Evolutionary conservation across 371 early-diverging fungal species (phyloP), one percentile per base, ranked within the genome.

Genomic region (Mortierella sp.): DNA sequence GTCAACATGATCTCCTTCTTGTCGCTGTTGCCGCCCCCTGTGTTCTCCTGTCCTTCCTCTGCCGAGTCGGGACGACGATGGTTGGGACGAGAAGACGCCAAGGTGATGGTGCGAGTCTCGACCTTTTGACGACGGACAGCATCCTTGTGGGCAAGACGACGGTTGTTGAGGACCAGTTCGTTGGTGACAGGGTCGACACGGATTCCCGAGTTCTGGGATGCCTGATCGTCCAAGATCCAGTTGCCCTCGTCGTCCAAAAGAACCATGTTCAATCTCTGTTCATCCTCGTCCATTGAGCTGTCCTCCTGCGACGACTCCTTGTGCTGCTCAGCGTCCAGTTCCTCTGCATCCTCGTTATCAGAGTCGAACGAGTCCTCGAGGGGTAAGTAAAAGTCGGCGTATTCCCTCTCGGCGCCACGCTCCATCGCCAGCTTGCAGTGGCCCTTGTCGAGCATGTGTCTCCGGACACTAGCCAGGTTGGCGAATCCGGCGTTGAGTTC

Each of bases 371-470:
- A 39, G 9, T 86, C 78, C 41, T 79, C 74, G 63, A n/a, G n/a
- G n/a, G 90, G 88, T 69, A 90, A 89, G 80, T 94, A 93, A 68
- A 90, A 92, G 29, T 91, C 92, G 7, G 85, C 87, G 63, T 89
- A 73, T 67, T 93, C 93, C 22, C 83, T 63, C 64, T 91, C 92
- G 14, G 85, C 90, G 0, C 88, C 92, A 65, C 88, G 87, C 63
- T 92, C 93, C 81, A 90, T 90, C 13, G 71, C 63, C 16, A 93
- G 85, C 74, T 93, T 93, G 86, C 90, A 91, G 82, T 94, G 93
- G 40, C 92, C 91, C 84, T 92, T 92, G 79, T 89, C 89, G 68
- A 86, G 69, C 94, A 94, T 94, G 79, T 94, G 94, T 64, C 88
- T 85, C 52, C 92, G 84, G 14, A 91, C 92, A 63, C 89, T 89